These are phyloP conservation scores for Clitocybe nebularis DNA, from an alignment of 1,284 basidiomycete species.

Conservation along the genomic window DNA sequence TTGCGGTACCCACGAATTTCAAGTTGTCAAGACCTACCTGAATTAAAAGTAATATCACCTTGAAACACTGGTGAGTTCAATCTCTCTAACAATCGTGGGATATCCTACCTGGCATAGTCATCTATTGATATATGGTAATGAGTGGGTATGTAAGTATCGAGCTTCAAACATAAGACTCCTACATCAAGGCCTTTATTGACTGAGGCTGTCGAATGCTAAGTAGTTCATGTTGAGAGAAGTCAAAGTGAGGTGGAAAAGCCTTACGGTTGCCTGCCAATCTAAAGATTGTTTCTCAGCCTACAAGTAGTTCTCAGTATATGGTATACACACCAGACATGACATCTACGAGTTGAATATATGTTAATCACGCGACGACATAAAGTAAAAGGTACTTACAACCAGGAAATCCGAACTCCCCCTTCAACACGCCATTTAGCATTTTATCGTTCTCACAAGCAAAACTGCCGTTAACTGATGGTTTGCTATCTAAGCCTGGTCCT, in stretches of 20 bases:
- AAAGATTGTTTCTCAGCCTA: background rate
- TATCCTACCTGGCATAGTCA: slow-evolving; percentile 50
- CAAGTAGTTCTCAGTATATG: background rate
- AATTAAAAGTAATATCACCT: slow-evolving; percentile 42
- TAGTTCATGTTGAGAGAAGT: background rate
- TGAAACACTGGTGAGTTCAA: background rate
- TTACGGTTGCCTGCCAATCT: slow-evolving; percentile 37
- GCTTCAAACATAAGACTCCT: slow-evolving; percentile 16
- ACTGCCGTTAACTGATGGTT: slow-evolving; percentile 50
- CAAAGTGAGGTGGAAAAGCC: slow-evolving; percentile 1
- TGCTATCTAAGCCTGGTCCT: background rate
- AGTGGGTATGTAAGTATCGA: background rate
- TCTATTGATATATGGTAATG: slow-evolving; percentile 25
- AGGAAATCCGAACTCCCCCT: slow-evolving; percentile 70
- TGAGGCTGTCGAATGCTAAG: slow-evolving; percentile 35
- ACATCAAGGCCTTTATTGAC: slow-evolving; percentile 64
- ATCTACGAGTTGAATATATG: slow-evolving; percentile 22
- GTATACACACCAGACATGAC: slow-evolving; percentile 45
- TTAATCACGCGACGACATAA: background rate
- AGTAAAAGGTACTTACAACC: slow-evolving; percentile 43
- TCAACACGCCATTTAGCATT: slow-evolving; percentile 67
- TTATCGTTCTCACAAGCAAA: slow-evolving; percentile 69
- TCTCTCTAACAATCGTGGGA: background rate
- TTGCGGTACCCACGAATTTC: background rate
- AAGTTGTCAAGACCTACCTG: slow-evolving; percentile 27